Evolutionary conservation across 73 alveolate genomes (phyloP).

Genomic region (Tetrahymena borealis): DNA sequence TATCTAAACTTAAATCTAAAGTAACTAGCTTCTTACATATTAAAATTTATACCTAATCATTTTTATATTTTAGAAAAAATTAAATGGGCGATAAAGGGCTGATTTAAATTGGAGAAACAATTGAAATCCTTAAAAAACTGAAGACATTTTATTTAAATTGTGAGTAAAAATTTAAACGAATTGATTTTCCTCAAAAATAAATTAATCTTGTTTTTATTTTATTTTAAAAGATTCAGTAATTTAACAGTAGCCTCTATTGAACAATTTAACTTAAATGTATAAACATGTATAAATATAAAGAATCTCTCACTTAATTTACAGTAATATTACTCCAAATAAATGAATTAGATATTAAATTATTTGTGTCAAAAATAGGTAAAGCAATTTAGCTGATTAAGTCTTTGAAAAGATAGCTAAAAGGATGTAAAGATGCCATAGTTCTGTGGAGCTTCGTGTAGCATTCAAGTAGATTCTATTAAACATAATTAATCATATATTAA

Average conservation of each 20-base stretch:
- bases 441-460: neutral
- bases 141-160: neutral
- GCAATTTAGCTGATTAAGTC: neutral
- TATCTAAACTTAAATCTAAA: neutral
- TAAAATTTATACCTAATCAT: neutral
- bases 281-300: neutral
- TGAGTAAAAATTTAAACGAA: neutral
- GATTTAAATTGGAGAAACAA: neutral
- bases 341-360: neutral
- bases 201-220: neutral
- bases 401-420: neutral
- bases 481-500: neutral
- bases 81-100: neutral
- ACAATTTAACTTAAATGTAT: neutral
- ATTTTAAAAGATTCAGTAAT: neutral
- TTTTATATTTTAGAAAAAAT: neutral
- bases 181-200: no score
- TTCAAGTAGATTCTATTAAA: neutral
- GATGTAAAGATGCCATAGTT: neutral
- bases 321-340: neutral
- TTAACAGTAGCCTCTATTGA: neutral
- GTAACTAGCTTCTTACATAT: neutral
- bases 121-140: neutral
- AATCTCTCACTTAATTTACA: neutral
- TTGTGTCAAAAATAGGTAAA: neutral